Base-by-base conservation (phyloP, 1,284 basidiomycete genomes). In the Moniliella sp. region DNA sequence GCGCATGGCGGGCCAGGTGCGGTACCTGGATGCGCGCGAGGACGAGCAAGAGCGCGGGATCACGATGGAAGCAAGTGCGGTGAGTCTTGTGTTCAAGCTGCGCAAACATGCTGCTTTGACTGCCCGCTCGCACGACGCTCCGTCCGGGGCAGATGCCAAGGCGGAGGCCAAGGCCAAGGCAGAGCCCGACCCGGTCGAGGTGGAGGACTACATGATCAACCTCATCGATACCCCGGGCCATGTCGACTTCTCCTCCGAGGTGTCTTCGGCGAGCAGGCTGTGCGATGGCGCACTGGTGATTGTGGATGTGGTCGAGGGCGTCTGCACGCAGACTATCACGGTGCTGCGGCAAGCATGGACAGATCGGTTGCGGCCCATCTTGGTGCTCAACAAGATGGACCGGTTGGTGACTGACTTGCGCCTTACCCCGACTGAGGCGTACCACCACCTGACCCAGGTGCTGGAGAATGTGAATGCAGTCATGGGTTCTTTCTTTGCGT, bases 211-310 rank as follows among this genome's bases (percentile, higher is more conserved):
- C 61, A 69, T 74, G 34, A 70, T 86, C 45, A 94, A 94, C 60
- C 77, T 97, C 68, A 88, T 97, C 48, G 91, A 99, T 62, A 97
- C 91, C 0, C 91, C 91, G 2, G 91, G 91, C 2, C 91, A 99
- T 64, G 86, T 97, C 26, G 91, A 97, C 63, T 99, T 99, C 48
- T 88, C 84, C 0, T 81, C 75, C 36, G 91, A 97, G 58, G 91
- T 97, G 0, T 93, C 86, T 0, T 81, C 81, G 1, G 84, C 88
- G 7, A 80, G 82, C 5, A 69, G 88, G 28, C 61, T 99, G 16
- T 93, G 84, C 51, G 91, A 97, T 58, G 91, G 91, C 15, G 83
- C 86, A 4, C 68, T 99, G 4, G 78, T 97, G 17, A 67, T 99
- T n/a, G 82, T 99, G 2, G 91, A 99, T 60, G 84, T 82, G 1